These are phyloP conservation scores for Calophaca sinica DNA, from an alignment of 306 rosid genomes.

Conservation along the genomic window DNA sequence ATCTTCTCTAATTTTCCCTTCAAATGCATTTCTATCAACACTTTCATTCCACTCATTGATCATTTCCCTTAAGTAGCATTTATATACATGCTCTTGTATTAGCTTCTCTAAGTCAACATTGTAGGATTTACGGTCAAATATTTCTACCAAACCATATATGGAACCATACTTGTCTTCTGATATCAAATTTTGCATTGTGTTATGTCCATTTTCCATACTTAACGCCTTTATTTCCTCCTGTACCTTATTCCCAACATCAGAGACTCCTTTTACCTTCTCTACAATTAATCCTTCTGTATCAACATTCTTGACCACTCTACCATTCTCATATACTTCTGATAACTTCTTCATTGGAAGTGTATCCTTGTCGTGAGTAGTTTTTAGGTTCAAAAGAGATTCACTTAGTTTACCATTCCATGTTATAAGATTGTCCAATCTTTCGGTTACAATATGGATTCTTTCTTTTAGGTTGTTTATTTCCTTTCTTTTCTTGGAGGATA, in stretches of 20 bases:
- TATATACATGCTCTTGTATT: slow-evolving; percentile 48
- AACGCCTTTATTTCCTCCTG: slow-evolving; percentile 40
- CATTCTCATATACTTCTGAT: slow-evolving; percentile 10
- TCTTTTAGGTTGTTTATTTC: slow-evolving; percentile 48
- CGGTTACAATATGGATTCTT: slow-evolving; percentile 50
- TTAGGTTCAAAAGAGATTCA: slow-evolving; percentile 27
- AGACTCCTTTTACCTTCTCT: slow-evolving; percentile 49
- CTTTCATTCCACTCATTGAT: slow-evolving; percentile 57
- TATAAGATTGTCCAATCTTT: slow-evolving; percentile 56
- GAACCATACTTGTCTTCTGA: slow-evolving; percentile 46
- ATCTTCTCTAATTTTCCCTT: slow-evolving; percentile 59
- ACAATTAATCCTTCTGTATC: slow-evolving; percentile 43
- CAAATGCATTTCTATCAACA: slow-evolving; percentile 46
- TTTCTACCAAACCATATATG: slow-evolving; percentile 42
- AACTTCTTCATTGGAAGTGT: slow-evolving; percentile 29
- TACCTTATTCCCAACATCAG: slow-evolving; percentile 39
- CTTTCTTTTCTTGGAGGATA: slow-evolving; percentile 50
- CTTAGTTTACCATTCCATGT: slow-evolving; percentile 51
- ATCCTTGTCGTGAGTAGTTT: slow-evolving; percentile 23
- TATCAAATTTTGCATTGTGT: slow-evolving; percentile 33
- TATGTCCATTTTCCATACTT: slow-evolving; percentile 49
- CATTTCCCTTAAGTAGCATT: slow-evolving; percentile 47
- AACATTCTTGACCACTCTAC: slow-evolving; percentile 26
- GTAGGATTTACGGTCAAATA: slow-evolving; percentile 30
- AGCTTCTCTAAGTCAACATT: slow-evolving; percentile 53